Conservation (phyloP, 2,329 filamentous ascomycete species). For the Colletotrichum lindemuthianum region DNA sequence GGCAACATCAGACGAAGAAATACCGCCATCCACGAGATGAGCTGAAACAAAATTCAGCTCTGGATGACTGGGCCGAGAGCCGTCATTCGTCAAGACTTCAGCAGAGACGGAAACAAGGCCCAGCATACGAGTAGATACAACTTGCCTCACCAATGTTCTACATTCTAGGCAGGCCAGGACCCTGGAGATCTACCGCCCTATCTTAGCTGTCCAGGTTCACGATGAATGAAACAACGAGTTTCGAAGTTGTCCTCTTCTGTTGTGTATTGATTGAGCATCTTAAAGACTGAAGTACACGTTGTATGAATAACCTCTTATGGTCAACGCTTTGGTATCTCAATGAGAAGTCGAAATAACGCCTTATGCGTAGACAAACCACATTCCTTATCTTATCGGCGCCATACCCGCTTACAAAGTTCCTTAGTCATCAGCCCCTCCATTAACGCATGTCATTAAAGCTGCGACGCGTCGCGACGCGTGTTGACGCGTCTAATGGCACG, state of each 20-base stretch:
- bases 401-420: neutral
- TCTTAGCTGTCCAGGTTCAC: slow-evolving; percentile 2
- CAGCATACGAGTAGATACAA: slow-evolving; percentile 19
- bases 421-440: slow-evolving; percentile 27
- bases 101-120: slow-evolving; percentile 27
- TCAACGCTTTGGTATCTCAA: no score
- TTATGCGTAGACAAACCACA: no score
- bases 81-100: slow-evolving; percentile 20
- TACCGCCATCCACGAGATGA: slow-evolving; percentile 11
- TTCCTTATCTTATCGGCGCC: no score
- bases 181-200: slow-evolving; percentile 2
- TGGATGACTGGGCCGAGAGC: neutral
- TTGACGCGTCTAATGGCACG: slow-evolving; percentile 13
- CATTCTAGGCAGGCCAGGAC: slow-evolving; percentile 17
- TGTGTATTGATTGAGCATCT: neutral
- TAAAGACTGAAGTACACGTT: no score
- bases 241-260: no score
- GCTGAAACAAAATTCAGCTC: slow-evolving; percentile 33
- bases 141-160: slow-evolving; percentile 3
- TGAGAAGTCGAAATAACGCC: no score
- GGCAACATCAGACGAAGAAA: slow-evolving; percentile 18
- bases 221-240: no score
- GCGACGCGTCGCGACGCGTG: slow-evolving; percentile 34
- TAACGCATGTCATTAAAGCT: slow-evolving; percentile 20
- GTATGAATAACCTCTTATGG: no score